Evolutionary conservation across 768 basidiomycete species (phyloP).

Genomic region (Leccinum longicurvipes): DNA sequence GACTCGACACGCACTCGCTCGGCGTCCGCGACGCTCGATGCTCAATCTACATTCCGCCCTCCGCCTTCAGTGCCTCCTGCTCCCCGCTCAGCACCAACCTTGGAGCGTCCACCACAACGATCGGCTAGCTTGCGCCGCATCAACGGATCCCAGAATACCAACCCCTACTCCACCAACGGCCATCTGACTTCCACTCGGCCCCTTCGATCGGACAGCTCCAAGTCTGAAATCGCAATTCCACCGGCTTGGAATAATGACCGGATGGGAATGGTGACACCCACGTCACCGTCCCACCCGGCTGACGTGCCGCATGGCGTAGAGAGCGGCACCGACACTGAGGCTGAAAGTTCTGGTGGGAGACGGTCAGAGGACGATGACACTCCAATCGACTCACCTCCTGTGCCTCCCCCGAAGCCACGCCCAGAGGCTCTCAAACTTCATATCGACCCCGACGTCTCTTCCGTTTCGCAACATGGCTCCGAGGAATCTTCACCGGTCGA

Average conservation of each 20-base stretch:
- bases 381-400: conserved; percentile 35
- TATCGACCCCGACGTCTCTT: conserved; percentile 14
- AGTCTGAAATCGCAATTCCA: conserved; percentile 20
- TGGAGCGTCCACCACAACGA: conserved; percentile 36
- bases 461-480: conserved; percentile 34
- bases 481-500: conserved; percentile 66
- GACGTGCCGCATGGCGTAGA: conserved; percentile 74
- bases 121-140: conserved; percentile 26
- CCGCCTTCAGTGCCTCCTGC: conserved; percentile 15
- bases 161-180: conserved; percentile 4
- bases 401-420: conserved; percentile 42
- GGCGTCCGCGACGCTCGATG: conserved; percentile 29
- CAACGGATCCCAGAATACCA: conserved; percentile 8
- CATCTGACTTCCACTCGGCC: conserved; percentile 6
- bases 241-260: conserved; percentile 21
- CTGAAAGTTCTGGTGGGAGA: conserved; percentile 44
- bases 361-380: conserved; percentile 26
- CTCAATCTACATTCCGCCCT: conserved; percentile 9
- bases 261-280: conserved; percentile 32
- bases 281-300: conserved; percentile 58
- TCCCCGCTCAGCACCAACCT: conserved; percentile 29
- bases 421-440: conserved; percentile 31
- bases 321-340: conserved; percentile 71
- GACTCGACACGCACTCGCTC: conserved; percentile 43
- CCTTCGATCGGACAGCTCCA: conserved; percentile 17